Conservation (phyloP, 768 basidiomycete genomes). For the Kwoniella dendrophila region DNA sequence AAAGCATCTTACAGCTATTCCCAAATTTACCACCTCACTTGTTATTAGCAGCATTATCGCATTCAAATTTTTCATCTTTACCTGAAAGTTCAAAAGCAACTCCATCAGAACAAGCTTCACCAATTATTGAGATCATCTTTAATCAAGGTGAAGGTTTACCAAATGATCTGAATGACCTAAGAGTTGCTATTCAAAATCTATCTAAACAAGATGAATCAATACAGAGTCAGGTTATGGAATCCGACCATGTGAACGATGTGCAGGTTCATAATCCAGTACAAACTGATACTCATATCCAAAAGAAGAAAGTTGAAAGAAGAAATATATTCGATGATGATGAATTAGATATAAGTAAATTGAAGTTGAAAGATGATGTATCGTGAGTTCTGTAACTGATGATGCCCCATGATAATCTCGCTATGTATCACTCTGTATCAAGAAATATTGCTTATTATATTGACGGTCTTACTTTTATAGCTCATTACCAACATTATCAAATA, state of each 20-base stretch:
- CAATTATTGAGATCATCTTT: slow-evolving; percentile 49
- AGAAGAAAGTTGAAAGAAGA: slow-evolving; percentile 54
- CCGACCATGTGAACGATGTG: no score
- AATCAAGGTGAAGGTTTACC: slow-evolving; percentile 65
- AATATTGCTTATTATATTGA: background rate
- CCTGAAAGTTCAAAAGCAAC: slow-evolving; percentile 29
- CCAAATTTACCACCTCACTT: slow-evolving; percentile 43
- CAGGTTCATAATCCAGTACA: no score
- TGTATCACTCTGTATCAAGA: background rate
- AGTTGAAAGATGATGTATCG: slow-evolving; percentile 65
- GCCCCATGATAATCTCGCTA: background rate
- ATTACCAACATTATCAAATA: slow-evolving; percentile 21
- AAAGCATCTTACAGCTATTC: slow-evolving; percentile 43
- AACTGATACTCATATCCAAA: no score
- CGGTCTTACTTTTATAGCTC: background rate
- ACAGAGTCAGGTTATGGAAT: no score
- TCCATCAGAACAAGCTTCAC: slow-evolving; percentile 37
- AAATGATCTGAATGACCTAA: slow-evolving; percentile 69
- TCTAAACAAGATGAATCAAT: slow-evolving; percentile 11
- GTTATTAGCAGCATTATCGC: slow-evolving; percentile 41
- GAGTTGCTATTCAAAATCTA: slow-evolving; percentile 48
- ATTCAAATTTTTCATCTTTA: slow-evolving; percentile 37
- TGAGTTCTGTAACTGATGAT: slow-evolving; percentile 16
- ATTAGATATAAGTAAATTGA: slow-evolving; percentile 67
- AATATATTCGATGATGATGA: slow-evolving; percentile 77